A percentile compares a stretch with the other conserved stretches of the same genome.
Evolutionary conservation across 495 filamentous ascomycete species (phyloP).

Genomic region (Lindgomyces ingoldianus): DNA sequence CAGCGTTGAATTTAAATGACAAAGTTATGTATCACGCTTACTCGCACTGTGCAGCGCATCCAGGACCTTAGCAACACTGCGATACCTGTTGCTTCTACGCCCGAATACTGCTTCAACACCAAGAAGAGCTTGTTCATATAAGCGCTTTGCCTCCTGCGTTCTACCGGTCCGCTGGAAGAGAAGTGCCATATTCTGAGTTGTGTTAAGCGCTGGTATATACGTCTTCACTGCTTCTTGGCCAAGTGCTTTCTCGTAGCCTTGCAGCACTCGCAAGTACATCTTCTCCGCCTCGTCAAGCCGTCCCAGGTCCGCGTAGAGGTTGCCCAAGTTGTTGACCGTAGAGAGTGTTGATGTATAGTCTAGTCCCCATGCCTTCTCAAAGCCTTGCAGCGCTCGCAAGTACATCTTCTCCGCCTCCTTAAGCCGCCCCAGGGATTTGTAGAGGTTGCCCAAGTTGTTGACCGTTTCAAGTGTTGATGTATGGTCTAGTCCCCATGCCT

Average conservation of each 20-base stretch:
- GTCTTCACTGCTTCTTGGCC: conserved; percentile 6
- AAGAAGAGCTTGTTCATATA: conserved; percentile 22
- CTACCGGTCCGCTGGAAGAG: conserved; percentile 21
- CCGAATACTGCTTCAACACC: conserved; percentile 14
- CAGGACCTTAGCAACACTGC: conserved; percentile 12
- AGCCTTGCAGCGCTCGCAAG: too few species aligned
- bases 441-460: too few species aligned
- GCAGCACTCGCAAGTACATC: conserved; percentile 9
- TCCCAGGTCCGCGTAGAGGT: too few species aligned
- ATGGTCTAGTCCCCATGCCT: conserved; percentile 4
- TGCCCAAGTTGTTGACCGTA: too few species aligned
- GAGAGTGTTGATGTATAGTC: too few species aligned
- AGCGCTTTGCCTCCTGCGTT: conserved; percentile 9
- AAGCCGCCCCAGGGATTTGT: too few species aligned
- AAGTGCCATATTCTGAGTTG: conserved; percentile 1
- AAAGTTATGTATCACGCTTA: conserved; percentile 15
- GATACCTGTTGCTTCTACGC: conserved; percentile 21
- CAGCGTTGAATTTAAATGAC: conserved; percentile 16
- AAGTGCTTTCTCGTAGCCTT: conserved; percentile 21
- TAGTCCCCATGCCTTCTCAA: too few species aligned
- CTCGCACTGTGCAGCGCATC: conserved; percentile 12
- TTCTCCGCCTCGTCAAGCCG: too few species aligned
- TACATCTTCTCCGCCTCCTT: too few species aligned
- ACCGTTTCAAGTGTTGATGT: conserved; percentile 16
- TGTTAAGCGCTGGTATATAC: conserved; percentile 22